Evolutionary conservation across 352 stramenopile genomes (phyloP).

Genomic region (Phytophthora kernoviae): DNA sequence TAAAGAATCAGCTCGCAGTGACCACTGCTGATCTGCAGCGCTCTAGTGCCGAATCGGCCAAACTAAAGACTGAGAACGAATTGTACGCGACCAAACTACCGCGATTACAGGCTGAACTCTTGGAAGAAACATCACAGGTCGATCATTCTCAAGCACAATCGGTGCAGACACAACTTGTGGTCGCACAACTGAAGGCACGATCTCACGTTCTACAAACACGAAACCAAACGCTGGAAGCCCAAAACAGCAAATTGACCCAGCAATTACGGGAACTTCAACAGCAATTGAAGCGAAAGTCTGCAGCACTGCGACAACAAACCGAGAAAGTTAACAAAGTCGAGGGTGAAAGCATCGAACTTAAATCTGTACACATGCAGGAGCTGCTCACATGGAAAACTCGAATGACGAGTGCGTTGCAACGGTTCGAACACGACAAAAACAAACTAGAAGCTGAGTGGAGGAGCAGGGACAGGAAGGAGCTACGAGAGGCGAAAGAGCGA

Average conservation of each 20-base stretch:
- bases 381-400: conserved; percentile 40
- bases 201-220: conserved; percentile 53
- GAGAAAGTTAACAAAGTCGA: conserved; percentile 46
- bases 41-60: conserved; percentile 41
- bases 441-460: conserved; percentile 30
- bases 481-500: conserved; percentile 31
- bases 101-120: conserved; percentile 48
- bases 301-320: conserved; percentile 27
- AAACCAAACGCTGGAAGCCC: conserved; percentile 27
- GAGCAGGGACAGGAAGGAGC: conserved; percentile 24
- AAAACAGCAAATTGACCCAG: conserved; percentile 35
- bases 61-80: conserved; percentile 56
- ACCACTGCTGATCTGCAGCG: conserved; percentile 42
- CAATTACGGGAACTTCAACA: conserved; percentile 40
- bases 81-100: conserved; percentile 54
- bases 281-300: conserved; percentile 34
- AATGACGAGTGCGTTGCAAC: conserved; percentile 29
- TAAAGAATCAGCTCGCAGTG: conserved; percentile 40
- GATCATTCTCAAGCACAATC: conserved; percentile 53
- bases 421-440: conserved; percentile 34
- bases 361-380: conserved; percentile 29
- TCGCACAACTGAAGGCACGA: conserved; percentile 49
- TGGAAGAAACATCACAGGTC: conserved; percentile 48
- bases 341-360: conserved; percentile 30
- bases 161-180: conserved; percentile 43